A percentile compares a stretch with the other conserved stretches of the same genome.
These are phyloP conservation scores for Myriosclerotinia curreyana DNA, from an alignment of 2,329 filamentous ascomycete species.

Conservation along the genomic window DNA sequence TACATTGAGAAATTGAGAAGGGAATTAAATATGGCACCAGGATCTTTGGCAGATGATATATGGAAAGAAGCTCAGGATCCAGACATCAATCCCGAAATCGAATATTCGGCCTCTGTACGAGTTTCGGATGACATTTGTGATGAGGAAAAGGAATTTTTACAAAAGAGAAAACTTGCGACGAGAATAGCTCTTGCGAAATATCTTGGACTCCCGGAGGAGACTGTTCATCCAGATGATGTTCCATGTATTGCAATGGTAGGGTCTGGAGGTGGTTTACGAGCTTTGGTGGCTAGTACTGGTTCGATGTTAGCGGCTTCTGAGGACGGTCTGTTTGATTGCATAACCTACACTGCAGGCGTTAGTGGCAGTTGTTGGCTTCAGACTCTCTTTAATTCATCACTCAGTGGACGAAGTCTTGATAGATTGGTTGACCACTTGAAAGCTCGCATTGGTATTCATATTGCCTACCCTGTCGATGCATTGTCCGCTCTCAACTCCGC, in stretches of 20 bases:
- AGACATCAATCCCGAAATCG: slow-evolving; percentile 79
- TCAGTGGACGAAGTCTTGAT: slow-evolving; percentile 65
- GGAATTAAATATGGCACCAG: slow-evolving; percentile 82
- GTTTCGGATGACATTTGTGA: slow-evolving; percentile 77
- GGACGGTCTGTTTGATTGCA: slow-evolving; percentile 86
- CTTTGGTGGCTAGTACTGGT: slow-evolving; percentile 84
- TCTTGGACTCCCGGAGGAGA: slow-evolving; percentile 70
- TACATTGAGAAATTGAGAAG: slow-evolving; percentile 80
- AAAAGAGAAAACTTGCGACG: slow-evolving; percentile 65
- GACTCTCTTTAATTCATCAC: slow-evolving; percentile 77
- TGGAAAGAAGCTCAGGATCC: slow-evolving; percentile 90
- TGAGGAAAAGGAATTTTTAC: slow-evolving; percentile 75
- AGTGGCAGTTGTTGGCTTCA: slow-evolving; percentile 97
- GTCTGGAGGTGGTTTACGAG: slow-evolving; percentile 85
- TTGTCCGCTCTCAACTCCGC: slow-evolving; percentile 78
- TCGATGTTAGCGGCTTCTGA: slow-evolving; percentile 82
- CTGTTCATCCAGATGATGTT: slow-evolving; percentile 90
- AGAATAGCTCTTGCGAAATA: slow-evolving; percentile 77
- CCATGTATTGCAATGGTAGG: slow-evolving; percentile 92
- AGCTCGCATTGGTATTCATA: slow-evolving; percentile 77
- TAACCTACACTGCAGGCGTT: slow-evolving; percentile 92
- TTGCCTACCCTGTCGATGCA: slow-evolving; percentile 85
- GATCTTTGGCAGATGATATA: slow-evolving; percentile 86
- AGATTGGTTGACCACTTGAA: slow-evolving; percentile 82
- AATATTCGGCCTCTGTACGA: slow-evolving; percentile 75